Conservation (phyloP, 1,284 basidiomycete species). For the Leucoagaricus sp. region DNA sequence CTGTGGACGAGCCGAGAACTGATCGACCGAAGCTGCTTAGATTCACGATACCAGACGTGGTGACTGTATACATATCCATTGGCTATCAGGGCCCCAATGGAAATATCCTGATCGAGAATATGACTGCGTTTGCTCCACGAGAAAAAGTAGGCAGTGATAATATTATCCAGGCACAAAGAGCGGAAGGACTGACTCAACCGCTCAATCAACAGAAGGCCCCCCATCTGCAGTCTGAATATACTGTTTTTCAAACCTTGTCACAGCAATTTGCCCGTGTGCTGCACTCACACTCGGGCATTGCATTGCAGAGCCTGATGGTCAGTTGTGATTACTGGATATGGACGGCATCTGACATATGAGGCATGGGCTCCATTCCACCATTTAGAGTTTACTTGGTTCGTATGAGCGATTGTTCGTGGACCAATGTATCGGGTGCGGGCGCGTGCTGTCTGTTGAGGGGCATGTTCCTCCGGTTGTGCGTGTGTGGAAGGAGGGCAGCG, state of each 20-base stretch:
- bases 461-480: slow-evolving; percentile 72
- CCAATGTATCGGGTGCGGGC: slow-evolving; percentile 55
- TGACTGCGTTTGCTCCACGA: slow-evolving; percentile 65
- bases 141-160: slow-evolving; percentile 54
- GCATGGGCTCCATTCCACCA: slow-evolving; percentile 4
- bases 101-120: slow-evolving; percentile 53
- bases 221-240: slow-evolving; percentile 66
- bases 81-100: slow-evolving; percentile 34
- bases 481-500: slow-evolving; percentile 46
- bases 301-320: slow-evolving; percentile 18
- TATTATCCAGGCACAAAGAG: background rate
- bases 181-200: background rate
- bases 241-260: slow-evolving; percentile 62
- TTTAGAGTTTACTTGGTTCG: slow-evolving; percentile 49
- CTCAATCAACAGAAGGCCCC: slow-evolving; percentile 51
- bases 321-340: slow-evolving; percentile 9
- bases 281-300: slow-evolving; percentile 26
- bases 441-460: slow-evolving; percentile 65
- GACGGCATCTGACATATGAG: slow-evolving; percentile 1
- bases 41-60: slow-evolving; percentile 59
- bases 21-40: slow-evolving; percentile 45
- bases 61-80: slow-evolving; percentile 58
- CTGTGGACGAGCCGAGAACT: slow-evolving; percentile 22
- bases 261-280: slow-evolving; percentile 61
- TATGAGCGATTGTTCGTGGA: slow-evolving; percentile 64